phyloP scores from a whole-genome alignment of 345 rosid genomes.

The Barbarea vulgaris region DNA sequence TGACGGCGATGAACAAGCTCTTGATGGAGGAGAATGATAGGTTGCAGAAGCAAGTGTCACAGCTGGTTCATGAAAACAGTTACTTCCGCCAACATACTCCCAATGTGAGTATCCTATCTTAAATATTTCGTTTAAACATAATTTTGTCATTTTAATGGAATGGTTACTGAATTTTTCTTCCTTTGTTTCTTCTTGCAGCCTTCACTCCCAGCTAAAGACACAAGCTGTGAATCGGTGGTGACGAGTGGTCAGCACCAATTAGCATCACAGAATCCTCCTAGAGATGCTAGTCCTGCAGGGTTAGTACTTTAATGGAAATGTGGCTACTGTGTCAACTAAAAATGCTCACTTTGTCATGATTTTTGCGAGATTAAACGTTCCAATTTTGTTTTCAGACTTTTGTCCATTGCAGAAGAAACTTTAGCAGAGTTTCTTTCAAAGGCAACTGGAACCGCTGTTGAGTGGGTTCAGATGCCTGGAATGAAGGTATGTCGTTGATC shows the following conservation, averaged over 20 bases:
- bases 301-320: slow-evolving; percentile 49
- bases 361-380: neutral
- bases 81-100: slow-evolving; percentile 95
- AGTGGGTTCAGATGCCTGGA: slow-evolving; percentile 99
- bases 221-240: slow-evolving; percentile 99
- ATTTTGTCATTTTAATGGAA: neutral
- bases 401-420: slow-evolving; percentile 99
- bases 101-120: slow-evolving; percentile 55
- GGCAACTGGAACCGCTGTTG: slow-evolving; percentile 99
- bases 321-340: slow-evolving; percentile 50
- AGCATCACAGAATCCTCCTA: slow-evolving; percentile 95
- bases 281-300: slow-evolving; percentile 99
- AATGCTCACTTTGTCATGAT: slow-evolving; percentile 32
- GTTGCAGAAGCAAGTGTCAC: slow-evolving; percentile 99
- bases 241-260: slow-evolving; percentile 96
- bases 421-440: slow-evolving; percentile 99
- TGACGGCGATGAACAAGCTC: slow-evolving; percentile 98
- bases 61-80: slow-evolving; percentile 94
- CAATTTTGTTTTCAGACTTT: slow-evolving; percentile 64
- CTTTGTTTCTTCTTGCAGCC: slow-evolving; percentile 53
- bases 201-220: slow-evolving; percentile 90
- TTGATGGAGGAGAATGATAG: slow-evolving; percentile 99
- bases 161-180: neutral
- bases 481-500: slow-evolving; percentile 74
- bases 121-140: neutral